A percentile compares a stretch with the other conserved stretches of the same genome.
Conservation (phyloP, 1,284 basidiomycete genomes). For the Cutaneotrichosporon cavernicola region DNA sequence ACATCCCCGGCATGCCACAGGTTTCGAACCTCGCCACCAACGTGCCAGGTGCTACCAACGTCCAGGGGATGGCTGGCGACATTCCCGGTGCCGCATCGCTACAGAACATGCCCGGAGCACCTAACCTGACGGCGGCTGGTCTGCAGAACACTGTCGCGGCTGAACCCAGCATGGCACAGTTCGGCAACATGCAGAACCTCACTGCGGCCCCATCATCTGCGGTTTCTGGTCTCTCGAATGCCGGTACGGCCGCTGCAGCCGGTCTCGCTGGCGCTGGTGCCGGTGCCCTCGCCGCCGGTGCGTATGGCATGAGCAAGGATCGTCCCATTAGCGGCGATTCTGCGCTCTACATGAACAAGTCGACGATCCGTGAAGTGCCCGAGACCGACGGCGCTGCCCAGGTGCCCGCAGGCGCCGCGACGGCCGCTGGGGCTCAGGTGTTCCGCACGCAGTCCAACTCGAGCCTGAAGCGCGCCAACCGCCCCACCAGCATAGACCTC, state of each 20-base stretch:
- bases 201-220: background rate
- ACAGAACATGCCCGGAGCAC: constrained; percentile 1
- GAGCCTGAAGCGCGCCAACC: constrained; percentile 9
- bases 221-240: background rate
- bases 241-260: constrained; percentile 1
- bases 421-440: background rate
- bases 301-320: background rate
- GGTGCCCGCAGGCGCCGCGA: background rate
- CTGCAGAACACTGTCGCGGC: background rate
- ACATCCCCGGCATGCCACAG: constrained; percentile 4
- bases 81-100: background rate
- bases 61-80: constrained; percentile 12
- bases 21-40: background rate
- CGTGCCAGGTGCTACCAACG: constrained; percentile 1
- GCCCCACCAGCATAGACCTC: constrained; percentile 7
- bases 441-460: constrained; percentile 8
- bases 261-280: constrained; percentile 1
- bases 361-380: constrained; percentile 2
- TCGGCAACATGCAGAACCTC: background rate
- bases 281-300: constrained; percentile 9
- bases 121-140: background rate
- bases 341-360: constrained; percentile 5
- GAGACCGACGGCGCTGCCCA: background rate
- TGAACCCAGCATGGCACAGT: background rate
- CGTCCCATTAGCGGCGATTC: background rate